These are phyloP conservation scores for Aureobasidium sp. DNA, from an alignment of 2,329 filamentous ascomycete genomes.

Conservation along the genomic window DNA sequence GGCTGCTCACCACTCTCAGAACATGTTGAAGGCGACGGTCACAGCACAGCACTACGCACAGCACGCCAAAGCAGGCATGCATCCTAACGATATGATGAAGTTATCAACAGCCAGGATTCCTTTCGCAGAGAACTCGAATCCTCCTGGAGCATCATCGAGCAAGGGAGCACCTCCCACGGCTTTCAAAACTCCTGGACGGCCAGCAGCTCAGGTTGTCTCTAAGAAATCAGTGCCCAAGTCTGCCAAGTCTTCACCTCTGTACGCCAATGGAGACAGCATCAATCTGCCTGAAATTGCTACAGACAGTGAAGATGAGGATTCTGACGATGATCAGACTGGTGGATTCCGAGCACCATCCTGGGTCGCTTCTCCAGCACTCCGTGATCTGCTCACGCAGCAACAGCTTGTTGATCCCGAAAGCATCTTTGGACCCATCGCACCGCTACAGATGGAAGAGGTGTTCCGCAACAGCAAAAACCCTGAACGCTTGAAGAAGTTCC, in stretches of 20 bases:
- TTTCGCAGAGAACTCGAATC: constrained; percentile 64
- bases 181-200: constrained; percentile 63
- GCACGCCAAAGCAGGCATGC: constrained; percentile 43
- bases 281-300: constrained; percentile 92
- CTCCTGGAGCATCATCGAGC: constrained; percentile 28
- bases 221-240: constrained; percentile 44
- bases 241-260: constrained; percentile 69
- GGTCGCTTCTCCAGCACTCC: constrained; percentile 81
- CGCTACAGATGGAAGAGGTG: constrained; percentile 92
- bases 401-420: constrained; percentile 75
- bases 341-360: constrained; percentile 65
- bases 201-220: constrained; percentile 28
- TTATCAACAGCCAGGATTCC: constrained; percentile 83
- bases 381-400: constrained; percentile 66
- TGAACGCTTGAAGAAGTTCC: constrained; percentile 77
- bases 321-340: constrained; percentile 39
- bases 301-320: constrained; percentile 77
- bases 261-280: constrained; percentile 82
- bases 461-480: constrained; percentile 70
- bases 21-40: constrained; percentile 57
- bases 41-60: constrained; percentile 57
- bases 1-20: constrained; percentile 37
- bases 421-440: constrained; percentile 82
- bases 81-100: constrained; percentile 78
- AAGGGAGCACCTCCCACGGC: constrained; percentile 4